Conservation (phyloP, 805 yeast genomes). For the Candida loeiensis region DNA sequence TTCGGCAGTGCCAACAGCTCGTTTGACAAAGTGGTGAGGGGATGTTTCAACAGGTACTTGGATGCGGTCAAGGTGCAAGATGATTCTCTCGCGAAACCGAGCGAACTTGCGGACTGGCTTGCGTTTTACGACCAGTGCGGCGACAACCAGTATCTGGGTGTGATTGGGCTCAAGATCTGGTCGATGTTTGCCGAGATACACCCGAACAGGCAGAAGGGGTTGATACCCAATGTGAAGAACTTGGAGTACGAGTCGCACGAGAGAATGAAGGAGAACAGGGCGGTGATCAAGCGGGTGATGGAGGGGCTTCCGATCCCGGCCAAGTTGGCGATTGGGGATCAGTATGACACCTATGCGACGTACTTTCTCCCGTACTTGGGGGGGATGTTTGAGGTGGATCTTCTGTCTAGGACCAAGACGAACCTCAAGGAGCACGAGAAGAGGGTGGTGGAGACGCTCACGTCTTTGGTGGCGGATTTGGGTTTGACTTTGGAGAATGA, state of each 20-base stretch:
- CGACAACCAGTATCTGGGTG: conserved; percentile 45
- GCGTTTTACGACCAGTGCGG: conserved; percentile 61
- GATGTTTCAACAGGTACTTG: conserved; percentile 68
- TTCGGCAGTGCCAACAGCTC: conserved; percentile 39
- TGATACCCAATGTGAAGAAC: conserved; percentile 31
- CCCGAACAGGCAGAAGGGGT: conserved; percentile 18
- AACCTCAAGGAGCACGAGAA: conserved; percentile 28
- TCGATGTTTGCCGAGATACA: conserved; percentile 61
- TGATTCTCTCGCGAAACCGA: conserved; percentile 56
- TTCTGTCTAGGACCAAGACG: conserved; percentile 21
- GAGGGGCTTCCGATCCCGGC: conserved; percentile 27
- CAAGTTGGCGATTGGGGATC: conserved; percentile 28
- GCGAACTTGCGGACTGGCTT: conserved; percentile 70
- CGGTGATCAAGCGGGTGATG: conserved; percentile 28
- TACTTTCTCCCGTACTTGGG: conserved; percentile 35
- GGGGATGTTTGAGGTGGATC: conserved; percentile 29
- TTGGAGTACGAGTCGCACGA: conserved; percentile 42
- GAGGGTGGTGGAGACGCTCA: conserved; percentile 31
- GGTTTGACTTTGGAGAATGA: conserved; percentile 38
- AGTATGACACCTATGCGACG: conserved; percentile 22
- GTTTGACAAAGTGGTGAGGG: conserved; percentile 62
- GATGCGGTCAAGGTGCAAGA: conserved; percentile 60
- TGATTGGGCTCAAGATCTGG: conserved; percentile 60
- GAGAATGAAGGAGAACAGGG: conserved; percentile 26
- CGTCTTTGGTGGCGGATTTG: conserved; percentile 36